Conservation (phyloP, 768 basidiomycete species). For the Tephrocybe sp. region DNA sequence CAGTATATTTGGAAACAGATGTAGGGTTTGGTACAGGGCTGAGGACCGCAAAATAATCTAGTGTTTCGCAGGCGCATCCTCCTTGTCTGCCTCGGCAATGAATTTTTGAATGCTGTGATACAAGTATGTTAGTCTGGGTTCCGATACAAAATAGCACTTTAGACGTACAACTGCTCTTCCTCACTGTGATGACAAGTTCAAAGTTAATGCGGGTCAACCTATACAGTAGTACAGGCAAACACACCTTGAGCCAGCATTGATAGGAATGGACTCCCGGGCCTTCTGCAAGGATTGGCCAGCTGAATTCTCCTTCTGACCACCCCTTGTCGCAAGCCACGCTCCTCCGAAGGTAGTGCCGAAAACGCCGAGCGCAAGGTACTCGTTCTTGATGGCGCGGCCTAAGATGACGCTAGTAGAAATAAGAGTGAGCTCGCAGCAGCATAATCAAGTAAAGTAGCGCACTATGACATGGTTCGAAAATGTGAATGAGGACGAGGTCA, state of each 20-base stretch:
- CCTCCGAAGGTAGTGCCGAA: conserved; percentile 55
- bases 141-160: not conserved
- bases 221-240: conserved; percentile 23
- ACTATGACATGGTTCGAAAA: conserved; percentile 21
- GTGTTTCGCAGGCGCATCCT: conserved; percentile 51
- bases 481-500: conserved; percentile 7
- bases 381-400: conserved; percentile 78
- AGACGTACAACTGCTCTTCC: conserved; percentile 79
- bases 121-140: conserved; percentile 28
- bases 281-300: conserved; percentile 47
- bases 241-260: conserved; percentile 68
- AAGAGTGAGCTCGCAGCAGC: not conserved
- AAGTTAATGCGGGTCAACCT: conserved; percentile 8
- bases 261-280: conserved; percentile 61
- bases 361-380: conserved; percentile 73
- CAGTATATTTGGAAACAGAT: too few relatives aligned
- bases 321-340: conserved; percentile 50
- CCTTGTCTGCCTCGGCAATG: conserved; percentile 82
- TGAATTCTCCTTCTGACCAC: conserved; percentile 48
- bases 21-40: too few relatives aligned
- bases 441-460: not conserved
- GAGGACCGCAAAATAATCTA: conserved; percentile 19
- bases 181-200: conserved; percentile 45
- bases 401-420: conserved; percentile 55
- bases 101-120: conserved; percentile 74